Evolutionary conservation across 768 basidiomycete genomes (phyloP).

Genomic region (Xerocomellus dryophilus): DNA sequence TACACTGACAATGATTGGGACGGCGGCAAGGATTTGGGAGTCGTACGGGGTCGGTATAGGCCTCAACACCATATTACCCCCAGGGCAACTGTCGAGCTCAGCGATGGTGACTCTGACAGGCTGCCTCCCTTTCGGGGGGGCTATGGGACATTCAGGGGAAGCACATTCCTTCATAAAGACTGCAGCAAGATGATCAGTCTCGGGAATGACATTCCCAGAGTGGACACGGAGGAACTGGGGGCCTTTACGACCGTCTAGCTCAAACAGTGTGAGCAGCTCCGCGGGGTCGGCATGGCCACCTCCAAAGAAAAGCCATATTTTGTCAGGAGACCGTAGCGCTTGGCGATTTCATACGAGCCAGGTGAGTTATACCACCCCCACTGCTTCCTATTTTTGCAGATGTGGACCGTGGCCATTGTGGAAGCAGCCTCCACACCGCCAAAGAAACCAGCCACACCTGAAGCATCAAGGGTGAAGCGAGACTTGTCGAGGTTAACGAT

Average conservation of each 20-base stretch:
- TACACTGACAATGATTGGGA: constrained; percentile 4
- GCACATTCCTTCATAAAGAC: not conserved
- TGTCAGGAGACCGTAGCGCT: constrained; percentile 29
- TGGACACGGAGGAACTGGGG: constrained; percentile 10
- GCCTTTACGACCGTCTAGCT: constrained; percentile 5
- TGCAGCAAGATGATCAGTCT: constrained; percentile 8
- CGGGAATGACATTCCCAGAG: constrained; percentile 1
- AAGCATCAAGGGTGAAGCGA: too few relatives aligned
- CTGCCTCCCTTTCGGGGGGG: not conserved
- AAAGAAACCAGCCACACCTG: too few relatives aligned
- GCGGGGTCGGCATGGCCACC: constrained; percentile 16
- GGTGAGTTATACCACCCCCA: constrained; percentile 37
- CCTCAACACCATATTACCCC: not conserved
- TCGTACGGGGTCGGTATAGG: not conserved
- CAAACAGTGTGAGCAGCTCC: constrained; percentile 7
- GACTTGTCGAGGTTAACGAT: too few relatives aligned
- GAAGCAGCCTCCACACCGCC: constrained; percentile 17
- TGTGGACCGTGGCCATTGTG: constrained; percentile 34
- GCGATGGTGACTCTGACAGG: constrained; percentile 4
- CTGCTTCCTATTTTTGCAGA: constrained; percentile 24
- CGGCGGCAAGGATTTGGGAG: not conserved
- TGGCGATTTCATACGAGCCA: constrained; percentile 32
- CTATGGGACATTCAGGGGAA: not conserved
- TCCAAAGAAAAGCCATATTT: constrained; percentile 27
- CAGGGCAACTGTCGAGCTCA: not conserved